Percentiles rank a stretch among this genome's conserved stretches.
Conservation (phyloP, 768 basidiomycete genomes). For the Collybia sp. region DNA sequence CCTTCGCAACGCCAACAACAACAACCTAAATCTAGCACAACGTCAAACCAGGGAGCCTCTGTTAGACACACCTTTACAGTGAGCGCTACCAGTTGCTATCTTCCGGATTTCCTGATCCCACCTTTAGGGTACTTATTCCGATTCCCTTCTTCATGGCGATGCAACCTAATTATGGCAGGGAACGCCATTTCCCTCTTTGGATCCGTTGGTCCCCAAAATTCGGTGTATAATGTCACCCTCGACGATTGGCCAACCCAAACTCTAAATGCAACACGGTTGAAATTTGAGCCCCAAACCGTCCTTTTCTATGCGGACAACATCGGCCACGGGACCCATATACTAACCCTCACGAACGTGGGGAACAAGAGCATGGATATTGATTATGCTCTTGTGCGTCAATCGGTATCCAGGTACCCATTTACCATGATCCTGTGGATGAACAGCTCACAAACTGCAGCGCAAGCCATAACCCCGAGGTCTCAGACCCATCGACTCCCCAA, state of each 20-base stretch:
- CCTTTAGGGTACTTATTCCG: neutral
- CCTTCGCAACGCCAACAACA: neutral
- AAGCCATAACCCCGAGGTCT: too few species aligned
- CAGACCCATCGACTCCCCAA: too few species aligned
- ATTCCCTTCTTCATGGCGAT: neutral
- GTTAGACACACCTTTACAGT: conserved; percentile 13
- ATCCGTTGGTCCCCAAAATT: conserved; percentile 21
- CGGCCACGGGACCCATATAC: conserved; percentile 19
- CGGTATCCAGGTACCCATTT: too few species aligned
- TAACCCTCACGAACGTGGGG: conserved; percentile 24
- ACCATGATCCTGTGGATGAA: too few species aligned
- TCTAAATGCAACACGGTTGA: conserved; percentile 13
- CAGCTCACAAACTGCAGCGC: too few species aligned
- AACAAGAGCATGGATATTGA: conserved; percentile 23
- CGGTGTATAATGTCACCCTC: conserved; percentile 15
- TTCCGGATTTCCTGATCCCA: neutral
- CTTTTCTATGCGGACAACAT: conserved; percentile 19
- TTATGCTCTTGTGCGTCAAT: conserved; percentile 19
- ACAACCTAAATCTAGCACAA: conserved; percentile 8
- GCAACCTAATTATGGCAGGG: conserved; percentile 3
- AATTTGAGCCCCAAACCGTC: conserved; percentile 8
- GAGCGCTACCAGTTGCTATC: neutral
- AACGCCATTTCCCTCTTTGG: conserved; percentile 27
- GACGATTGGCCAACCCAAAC: conserved; percentile 12
- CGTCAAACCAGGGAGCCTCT: conserved; percentile 9